Evolutionary conservation across 306 rosid genomes (phyloP).

Genomic region (Casuarina equisetifolia): DNA sequence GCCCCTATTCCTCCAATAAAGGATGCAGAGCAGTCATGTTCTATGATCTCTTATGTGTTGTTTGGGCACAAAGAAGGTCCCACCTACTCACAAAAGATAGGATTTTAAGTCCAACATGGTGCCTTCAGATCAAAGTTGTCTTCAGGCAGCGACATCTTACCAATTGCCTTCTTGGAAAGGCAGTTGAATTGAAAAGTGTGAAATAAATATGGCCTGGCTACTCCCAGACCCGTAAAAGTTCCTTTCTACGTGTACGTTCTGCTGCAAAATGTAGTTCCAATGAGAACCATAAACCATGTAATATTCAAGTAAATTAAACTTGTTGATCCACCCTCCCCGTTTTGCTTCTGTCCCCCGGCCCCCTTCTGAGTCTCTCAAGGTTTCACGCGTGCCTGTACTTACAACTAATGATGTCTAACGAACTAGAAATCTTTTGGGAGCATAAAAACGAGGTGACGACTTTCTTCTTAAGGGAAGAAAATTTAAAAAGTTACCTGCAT

Average conservation of each 20-base stretch:
- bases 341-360: neutral
- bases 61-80: neutral
- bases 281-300: neutral
- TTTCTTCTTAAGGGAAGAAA: neutral
- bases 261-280: neutral
- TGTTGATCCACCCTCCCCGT: neutral
- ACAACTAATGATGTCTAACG: neutral
- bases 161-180: neutral
- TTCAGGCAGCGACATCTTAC: neutral
- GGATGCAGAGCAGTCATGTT: neutral
- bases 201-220: neutral
- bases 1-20: neutral
- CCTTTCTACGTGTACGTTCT: neutral
- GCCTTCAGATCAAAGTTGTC: neutral
- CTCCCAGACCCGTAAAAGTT: neutral
- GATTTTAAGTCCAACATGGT: neutral
- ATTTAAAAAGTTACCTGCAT: constrained; percentile 56
- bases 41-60: neutral
- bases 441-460: neutral
- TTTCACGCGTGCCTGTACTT: neutral
- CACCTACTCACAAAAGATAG: neutral
- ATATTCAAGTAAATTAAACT: neutral
- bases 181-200: neutral
- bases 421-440: neutral
- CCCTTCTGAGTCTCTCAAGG: neutral